These are phyloP conservation scores for Annona cherimola DNA, from an alignment of 164 flowering plant genomes.

Conservation along the genomic window DNA sequence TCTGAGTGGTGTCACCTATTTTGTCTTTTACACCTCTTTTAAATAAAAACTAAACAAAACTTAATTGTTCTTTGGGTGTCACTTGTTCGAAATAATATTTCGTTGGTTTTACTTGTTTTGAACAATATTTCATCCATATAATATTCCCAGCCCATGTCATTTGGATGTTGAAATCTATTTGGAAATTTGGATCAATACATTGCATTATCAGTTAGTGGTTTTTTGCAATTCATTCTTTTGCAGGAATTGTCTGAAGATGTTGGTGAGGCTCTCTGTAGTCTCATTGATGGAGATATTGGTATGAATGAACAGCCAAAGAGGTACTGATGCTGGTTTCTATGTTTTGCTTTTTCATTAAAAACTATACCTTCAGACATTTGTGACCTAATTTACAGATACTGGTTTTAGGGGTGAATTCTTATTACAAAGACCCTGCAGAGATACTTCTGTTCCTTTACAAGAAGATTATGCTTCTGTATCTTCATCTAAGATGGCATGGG, in stretches of 20 bases:
- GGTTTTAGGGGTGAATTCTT: slow-evolving; percentile 31
- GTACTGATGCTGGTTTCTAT: slow-evolving; percentile 23
- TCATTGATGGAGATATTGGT: slow-evolving; percentile 55
- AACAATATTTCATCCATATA: no score
- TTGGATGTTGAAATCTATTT: no score
- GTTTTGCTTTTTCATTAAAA: not conserved
- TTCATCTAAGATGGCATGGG: slow-evolving; percentile 38
- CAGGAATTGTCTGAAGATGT: slow-evolving; percentile 80
- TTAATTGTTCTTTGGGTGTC: no score
- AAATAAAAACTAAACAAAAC: no score
- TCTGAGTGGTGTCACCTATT: no score
- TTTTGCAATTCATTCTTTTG: slow-evolving; percentile 12
- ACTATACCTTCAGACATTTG: slow-evolving; percentile 1
- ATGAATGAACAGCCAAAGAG: slow-evolving; percentile 35
- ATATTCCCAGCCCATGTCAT: no score
- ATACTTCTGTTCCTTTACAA: slow-evolving; percentile 31
- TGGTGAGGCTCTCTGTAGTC: slow-evolving; percentile 83
- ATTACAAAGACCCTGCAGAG: slow-evolving; percentile 34
- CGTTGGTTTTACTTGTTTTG: no score
- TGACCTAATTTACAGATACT: slow-evolving; percentile 20
- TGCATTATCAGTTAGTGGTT: slow-evolving; percentile 1
- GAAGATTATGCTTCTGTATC: slow-evolving; percentile 33
- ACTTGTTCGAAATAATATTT: no score
- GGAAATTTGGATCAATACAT: no score
- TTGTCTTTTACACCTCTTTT: no score